phyloP scores from a whole-genome alignment of 305 asterid species.

The Fraxinus angustifolia region DNA sequence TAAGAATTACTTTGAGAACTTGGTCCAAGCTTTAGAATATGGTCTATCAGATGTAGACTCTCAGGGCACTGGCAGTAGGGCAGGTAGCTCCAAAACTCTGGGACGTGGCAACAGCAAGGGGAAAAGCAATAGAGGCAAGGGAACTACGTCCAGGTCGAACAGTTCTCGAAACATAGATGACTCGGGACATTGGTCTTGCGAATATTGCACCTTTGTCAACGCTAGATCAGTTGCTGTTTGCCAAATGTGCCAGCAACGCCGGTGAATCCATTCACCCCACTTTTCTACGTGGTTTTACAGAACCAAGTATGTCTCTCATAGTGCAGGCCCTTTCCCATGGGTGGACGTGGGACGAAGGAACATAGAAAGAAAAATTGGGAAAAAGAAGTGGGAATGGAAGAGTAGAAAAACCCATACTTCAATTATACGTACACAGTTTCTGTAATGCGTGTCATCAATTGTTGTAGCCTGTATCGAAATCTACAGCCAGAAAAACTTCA shows the following conservation, averaged over 20 bases:
- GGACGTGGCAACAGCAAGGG: constrained; percentile 51
- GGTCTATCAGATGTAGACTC: constrained; percentile 83
- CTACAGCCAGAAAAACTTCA: not conserved
- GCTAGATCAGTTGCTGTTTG: constrained; percentile 44
- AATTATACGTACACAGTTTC: not conserved
- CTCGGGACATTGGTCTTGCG: constrained; percentile 72
- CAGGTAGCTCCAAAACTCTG: constrained; percentile 52
- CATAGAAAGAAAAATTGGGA: not conserved
- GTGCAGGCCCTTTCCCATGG: not conserved
- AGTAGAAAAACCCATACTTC: not conserved
- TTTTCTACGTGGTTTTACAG: not conserved
- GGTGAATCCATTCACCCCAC: constrained; percentile 22
- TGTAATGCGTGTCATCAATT: not conserved
- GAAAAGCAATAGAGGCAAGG: constrained; percentile 49
- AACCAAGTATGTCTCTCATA: not conserved
- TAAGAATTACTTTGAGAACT: constrained; percentile 90
- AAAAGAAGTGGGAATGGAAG: not conserved
- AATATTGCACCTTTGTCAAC: constrained; percentile 71
- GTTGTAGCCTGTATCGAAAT: not conserved
- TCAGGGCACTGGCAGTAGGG: constrained; percentile 47
- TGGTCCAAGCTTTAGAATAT: constrained; percentile 81
- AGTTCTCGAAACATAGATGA: constrained; percentile 58
- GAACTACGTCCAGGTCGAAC: constrained; percentile 50
- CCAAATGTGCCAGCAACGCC: constrained; percentile 73
- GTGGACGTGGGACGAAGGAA: not conserved